phyloP scores from a whole-genome alignment of 306 rosid genomes.

The Cucumis hystrix region DNA sequence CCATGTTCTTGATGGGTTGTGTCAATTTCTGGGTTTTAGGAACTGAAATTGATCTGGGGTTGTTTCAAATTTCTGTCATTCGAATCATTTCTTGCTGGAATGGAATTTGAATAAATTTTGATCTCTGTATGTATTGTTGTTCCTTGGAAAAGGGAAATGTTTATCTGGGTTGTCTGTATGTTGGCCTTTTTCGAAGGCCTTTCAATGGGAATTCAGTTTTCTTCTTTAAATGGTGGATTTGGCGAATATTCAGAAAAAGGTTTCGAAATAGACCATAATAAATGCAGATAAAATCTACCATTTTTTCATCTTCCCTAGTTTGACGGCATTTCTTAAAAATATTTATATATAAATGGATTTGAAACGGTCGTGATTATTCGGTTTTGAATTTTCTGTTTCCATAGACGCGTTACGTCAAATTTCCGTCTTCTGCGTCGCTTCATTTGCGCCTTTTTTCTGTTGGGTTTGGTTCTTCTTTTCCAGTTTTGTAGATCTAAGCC shows the following conservation, averaged over 20 bases:
- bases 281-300: not conserved
- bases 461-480: not conserved
- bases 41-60: not conserved
- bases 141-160: not conserved
- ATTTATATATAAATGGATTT: not conserved
- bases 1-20: not conserved
- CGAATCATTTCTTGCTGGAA: not conserved
- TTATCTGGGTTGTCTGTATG: not conserved
- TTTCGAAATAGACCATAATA: not conserved
- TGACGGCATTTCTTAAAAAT: not conserved
- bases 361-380: not conserved
- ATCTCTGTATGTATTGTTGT: not conserved
- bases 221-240: not conserved
- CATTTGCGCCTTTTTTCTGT: not conserved
- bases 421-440: not conserved
- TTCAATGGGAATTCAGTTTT: not conserved
- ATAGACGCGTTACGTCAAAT: not conserved
- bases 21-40: not conserved
- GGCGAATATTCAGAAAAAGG: not conserved
- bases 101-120: not conserved
- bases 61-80: not conserved
- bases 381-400: not conserved
- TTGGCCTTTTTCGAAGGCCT: not conserved
- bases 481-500: not conserved
- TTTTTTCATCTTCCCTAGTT: not conserved